Evolutionary conservation across 805 yeast genomes (phyloP).

Genomic region (Dipodascus geniculatus): DNA sequence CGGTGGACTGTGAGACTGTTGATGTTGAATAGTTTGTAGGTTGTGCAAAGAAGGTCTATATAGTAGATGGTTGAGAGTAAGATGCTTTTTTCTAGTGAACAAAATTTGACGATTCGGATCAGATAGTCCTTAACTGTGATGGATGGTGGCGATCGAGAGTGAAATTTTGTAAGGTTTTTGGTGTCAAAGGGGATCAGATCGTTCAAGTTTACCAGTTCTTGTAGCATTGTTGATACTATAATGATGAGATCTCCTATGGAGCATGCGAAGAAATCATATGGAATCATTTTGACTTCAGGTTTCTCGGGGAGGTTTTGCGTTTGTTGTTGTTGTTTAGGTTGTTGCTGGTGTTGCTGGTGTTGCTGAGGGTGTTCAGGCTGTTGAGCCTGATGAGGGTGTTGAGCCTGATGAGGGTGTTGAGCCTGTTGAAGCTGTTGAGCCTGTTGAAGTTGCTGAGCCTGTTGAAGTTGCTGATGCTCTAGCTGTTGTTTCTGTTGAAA

Average conservation of each 20-base stretch:
- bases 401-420: too few relatives aligned
- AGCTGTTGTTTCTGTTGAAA: not conserved
- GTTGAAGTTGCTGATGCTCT: not conserved
- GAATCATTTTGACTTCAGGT: constrained; percentile 25
- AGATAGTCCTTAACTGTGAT: constrained; percentile 73
- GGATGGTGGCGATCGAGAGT: constrained; percentile 84
- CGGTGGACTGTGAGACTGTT: constrained; percentile 92
- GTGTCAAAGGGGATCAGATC: constrained; percentile 38
- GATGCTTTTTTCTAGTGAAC: constrained; percentile 75
- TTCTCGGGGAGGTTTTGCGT: not conserved
- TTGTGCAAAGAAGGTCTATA: constrained; percentile 70
- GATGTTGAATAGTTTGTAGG: constrained; percentile 68
- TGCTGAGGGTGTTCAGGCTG: too few relatives aligned
- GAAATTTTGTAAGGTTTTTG: constrained; percentile 65
- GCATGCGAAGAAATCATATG: constrained; percentile 49
- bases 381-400: too few relatives aligned
- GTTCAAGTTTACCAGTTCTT: constrained; percentile 61
- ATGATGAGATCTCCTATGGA: constrained; percentile 57
- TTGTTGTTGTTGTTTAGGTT: too few relatives aligned
- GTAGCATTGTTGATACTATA: constrained; percentile 69
- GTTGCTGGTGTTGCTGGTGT: too few relatives aligned
- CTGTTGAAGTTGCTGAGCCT: not conserved
- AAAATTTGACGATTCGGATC: constrained; percentile 66
- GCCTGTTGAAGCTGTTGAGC: not conserved
- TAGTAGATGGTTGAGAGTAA: constrained; percentile 76